Percentiles rank a stretch among this genome's conserved stretches.
These are phyloP conservation scores for Ichthyophonus hoferi DNA, from an alignment of 208 protist species.

Conservation along the genomic window DNA sequence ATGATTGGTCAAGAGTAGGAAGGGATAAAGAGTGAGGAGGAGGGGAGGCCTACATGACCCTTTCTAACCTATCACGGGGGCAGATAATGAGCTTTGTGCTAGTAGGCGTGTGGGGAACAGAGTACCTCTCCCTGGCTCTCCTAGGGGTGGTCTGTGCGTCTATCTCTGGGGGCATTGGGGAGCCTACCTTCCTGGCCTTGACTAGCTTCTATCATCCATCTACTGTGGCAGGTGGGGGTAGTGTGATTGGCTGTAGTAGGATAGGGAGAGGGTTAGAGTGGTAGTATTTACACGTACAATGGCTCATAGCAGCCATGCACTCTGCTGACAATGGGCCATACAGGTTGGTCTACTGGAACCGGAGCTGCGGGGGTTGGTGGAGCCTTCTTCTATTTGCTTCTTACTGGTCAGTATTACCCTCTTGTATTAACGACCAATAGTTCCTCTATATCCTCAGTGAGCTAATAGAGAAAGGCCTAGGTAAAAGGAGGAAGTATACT, in stretches of 20 bases:
- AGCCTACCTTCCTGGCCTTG: conserved; percentile 2
- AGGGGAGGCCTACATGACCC: no score
- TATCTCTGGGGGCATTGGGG: neutral
- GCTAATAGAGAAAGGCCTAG: no score
- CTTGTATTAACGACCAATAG: no score
- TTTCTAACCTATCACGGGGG: neutral
- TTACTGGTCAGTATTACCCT: no score
- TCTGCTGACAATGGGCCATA: neutral
- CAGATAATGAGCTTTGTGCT: neutral
- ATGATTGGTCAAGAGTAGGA: no score
- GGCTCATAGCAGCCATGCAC: no score
- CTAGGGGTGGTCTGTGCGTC: conserved; percentile 1
- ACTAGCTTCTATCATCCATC: neutral
- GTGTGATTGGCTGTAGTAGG: neutral
- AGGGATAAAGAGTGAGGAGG: no score
- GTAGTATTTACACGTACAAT: neutral
- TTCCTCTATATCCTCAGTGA: no score
- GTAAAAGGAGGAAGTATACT: neutral
- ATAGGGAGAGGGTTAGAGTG: neutral
- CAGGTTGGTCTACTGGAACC: neutral
- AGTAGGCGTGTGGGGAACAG: neutral
- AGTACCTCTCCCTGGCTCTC: neutral
- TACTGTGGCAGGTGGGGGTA: neutral
- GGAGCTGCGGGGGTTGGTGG: neutral
- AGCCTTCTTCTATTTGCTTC: neutral